These are phyloP conservation scores for Sutorius australiensis DNA, from an alignment of 768 basidiomycete species.

Conservation along the genomic window DNA sequence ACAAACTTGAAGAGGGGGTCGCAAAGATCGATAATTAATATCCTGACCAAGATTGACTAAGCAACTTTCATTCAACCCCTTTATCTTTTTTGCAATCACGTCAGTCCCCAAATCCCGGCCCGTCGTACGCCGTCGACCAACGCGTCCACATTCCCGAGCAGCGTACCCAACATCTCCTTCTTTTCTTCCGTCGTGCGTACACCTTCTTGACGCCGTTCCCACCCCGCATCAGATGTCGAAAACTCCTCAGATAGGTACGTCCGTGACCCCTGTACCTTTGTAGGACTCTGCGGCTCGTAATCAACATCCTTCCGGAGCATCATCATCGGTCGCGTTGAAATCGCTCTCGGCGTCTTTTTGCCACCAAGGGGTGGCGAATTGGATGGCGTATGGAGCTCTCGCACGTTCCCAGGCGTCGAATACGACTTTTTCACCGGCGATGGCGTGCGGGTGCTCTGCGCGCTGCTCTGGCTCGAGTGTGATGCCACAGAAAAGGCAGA, in stretches of 20 bases:
- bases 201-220: conserved; percentile 10
- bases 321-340: conserved; percentile 45
- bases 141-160: conserved; percentile 90
- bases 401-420: conserved; percentile 13
- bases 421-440: conserved; percentile 43
- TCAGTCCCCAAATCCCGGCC: conserved; percentile 85
- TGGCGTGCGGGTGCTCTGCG: conserved; percentile 31
- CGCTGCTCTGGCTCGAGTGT: conserved; percentile 27
- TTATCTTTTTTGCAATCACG: conserved; percentile 20
- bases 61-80: not conserved
- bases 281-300: conserved; percentile 68
- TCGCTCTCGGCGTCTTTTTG: conserved; percentile 20
- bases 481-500: conserved; percentile 40
- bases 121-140: conserved; percentile 83
- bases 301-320: conserved; percentile 72
- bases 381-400: conserved; percentile 21
- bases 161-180: conserved; percentile 71
- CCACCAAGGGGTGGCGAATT: conserved; percentile 24
- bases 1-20: not conserved
- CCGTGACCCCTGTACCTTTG: conserved; percentile 41
- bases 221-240: conserved; percentile 7
- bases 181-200: conserved; percentile 74
- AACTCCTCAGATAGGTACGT: conserved; percentile 30
- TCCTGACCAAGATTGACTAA: conserved; percentile 17
- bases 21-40: too few relatives aligned